Conservation (phyloP, 2,329 filamentous ascomycete species). For the Huntiella decipiens region DNA sequence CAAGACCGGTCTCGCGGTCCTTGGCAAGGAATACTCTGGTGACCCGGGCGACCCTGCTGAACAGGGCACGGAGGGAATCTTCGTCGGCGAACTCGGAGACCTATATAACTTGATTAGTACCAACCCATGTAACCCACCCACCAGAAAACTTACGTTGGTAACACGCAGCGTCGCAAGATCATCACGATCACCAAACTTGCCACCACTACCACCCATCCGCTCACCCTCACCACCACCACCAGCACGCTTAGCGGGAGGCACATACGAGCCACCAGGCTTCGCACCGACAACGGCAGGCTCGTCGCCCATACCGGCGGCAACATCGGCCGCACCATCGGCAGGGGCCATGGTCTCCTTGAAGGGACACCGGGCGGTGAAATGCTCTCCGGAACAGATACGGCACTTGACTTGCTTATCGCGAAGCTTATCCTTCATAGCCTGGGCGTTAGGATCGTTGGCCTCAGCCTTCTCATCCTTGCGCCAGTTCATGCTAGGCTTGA, state of each 20-base stretch:
- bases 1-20: slow-evolving; percentile 85
- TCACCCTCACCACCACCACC: slow-evolving; percentile 42
- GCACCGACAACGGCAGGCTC: slow-evolving; percentile 39
- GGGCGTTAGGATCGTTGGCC: slow-evolving; percentile 52
- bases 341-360: slow-evolving; percentile 99
- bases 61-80: slow-evolving; percentile 87
- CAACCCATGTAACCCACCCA: neutral
- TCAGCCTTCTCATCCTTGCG: slow-evolving; percentile 74
- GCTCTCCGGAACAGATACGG: slow-evolving; percentile 94
- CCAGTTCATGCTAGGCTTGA: slow-evolving; percentile 86
- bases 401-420: slow-evolving; percentile 99
- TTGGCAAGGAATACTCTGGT: slow-evolving; percentile 96
- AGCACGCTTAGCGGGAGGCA: slow-evolving; percentile 80
- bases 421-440: slow-evolving; percentile 61
- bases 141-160: slow-evolving; percentile 59
- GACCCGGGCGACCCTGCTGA: slow-evolving; percentile 90
- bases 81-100: slow-evolving; percentile 96
- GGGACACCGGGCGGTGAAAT: slow-evolving; percentile 97
- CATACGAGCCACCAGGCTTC: slow-evolving; percentile 60
- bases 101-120: slow-evolving; percentile 24
- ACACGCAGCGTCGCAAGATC: slow-evolving; percentile 91
- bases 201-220: slow-evolving; percentile 46
- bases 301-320: slow-evolving; percentile 35
- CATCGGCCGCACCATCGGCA: slow-evolving; percentile 43
- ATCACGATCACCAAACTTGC: slow-evolving; percentile 85